Base-by-base conservation (phyloP, 75 land plant species). In the Cupressus sempervirens region DNA sequence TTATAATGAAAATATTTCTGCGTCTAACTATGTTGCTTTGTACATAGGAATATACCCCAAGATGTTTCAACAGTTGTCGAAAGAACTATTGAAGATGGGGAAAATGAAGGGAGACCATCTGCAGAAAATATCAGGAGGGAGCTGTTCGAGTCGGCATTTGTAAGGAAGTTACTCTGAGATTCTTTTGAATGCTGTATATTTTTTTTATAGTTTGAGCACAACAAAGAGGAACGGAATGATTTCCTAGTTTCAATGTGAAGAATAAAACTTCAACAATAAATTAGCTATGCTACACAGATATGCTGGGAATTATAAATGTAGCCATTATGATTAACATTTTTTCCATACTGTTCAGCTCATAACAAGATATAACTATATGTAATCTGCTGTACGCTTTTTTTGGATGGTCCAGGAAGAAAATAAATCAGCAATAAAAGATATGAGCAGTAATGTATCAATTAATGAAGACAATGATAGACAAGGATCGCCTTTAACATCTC, bases 11-110 rank as follows among this genome's bases (percentile, higher is more conserved):
- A 79, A 43, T 43, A 10, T 45, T 20, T 76, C 23, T 81, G 34
- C 13, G 54, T 40, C 62, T 82, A 53, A 82, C 34, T 13, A 53
- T 48, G 4, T 82, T 82, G 46, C 81, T 79, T 29, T 82, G 1
- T 50, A 43, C 26, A 81, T 89, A 93, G 95, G 80, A 91, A 91
- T 84, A 86, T 91, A 38, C 88, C 92, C 20, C 91, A 91, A 86
- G 91, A 91, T 86, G 87, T 48, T 67, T 88, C 91, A 50, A 85
- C 83, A 12, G 90, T 87, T 72, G 91, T 87, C 52, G 93, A 88
- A 53, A 90, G 80, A 70, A 86, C 89, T 36, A 86, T 81, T 80
- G 95, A 84, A 87, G 93, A 91, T 62, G 86, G 90, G 73, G 87
- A 90, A 75, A 88, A 76, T 26, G 83, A 77, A 34, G 85, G 70